Base-by-base conservation (phyloP, 1,284 basidiomycete species). In the Apiotrichum laibachii region DNA sequence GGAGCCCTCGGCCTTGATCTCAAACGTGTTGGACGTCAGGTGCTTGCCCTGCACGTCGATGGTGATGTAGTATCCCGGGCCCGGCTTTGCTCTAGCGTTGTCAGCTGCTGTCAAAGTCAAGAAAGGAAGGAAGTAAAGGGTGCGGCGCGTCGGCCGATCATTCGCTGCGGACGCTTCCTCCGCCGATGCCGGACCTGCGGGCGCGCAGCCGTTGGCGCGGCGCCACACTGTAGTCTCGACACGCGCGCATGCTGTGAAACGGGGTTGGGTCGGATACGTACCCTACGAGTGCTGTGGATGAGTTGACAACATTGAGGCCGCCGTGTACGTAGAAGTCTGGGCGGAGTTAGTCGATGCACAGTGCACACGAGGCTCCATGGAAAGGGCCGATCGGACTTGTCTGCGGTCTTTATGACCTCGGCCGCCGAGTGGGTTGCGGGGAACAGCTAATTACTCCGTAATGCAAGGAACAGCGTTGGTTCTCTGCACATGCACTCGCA, bases 11-110 rank as follows among this genome's bases (percentile, higher is more conserved):
- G 43, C 43, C n/a, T 21, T 19, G 43, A 44, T 44, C 19, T 44
- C 43, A 21, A 44, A 44, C 43, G 43, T 44, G 19, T 44, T 9
- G 8, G 43, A 44, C 19, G 43, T 44, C 19, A 44, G 43, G 19
- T 44, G 43, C 19, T 44, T 44, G 43, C 47, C 47, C 18, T 8
- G n/a, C 5, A 49, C 33, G 47, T 49, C 47, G 47, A 49, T 49
- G 5, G 21, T 26, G n/a, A 49, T 18, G 47, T 49, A 49, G 34
- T 49, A 49, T 9, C 47, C 47, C 2, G 18, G 13, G 16, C 47
- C 47, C 3, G 47, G 47, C 13, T 34, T 35, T 35, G 47, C 47
- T 4, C 47, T 49, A 18, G 34, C 1, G 15, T n/a, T 47, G 16
- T 18, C 9, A 26, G 44, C 5, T 19, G 9, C 21, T 13, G 22